Percentiles rank a stretch among this genome's conserved stretches.
Evolutionary conservation across 1,139 yeast species (phyloP).

Genomic region (Diutina ranongensis): DNA sequence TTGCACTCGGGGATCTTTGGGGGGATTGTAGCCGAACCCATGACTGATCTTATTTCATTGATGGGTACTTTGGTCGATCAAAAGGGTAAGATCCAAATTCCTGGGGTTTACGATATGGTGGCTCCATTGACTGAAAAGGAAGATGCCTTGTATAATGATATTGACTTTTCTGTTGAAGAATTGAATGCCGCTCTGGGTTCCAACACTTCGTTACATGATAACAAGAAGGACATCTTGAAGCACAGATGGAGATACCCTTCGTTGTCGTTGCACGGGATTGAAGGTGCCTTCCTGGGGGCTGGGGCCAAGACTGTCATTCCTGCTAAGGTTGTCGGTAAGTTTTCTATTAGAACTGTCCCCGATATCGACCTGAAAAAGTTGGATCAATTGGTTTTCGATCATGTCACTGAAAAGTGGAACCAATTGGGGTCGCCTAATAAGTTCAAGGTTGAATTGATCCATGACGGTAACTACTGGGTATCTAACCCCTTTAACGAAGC

Average conservation of each 20-base stretch:
- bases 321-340: conserved; percentile 86
- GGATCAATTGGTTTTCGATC: conserved; percentile 64
- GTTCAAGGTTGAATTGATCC: conserved; percentile 63
- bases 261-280: conserved; percentile 89
- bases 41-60: conserved; percentile 81
- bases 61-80: conserved; percentile 68
- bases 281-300: conserved; percentile 89
- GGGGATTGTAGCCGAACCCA: conserved; percentile 94
- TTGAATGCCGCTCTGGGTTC: conserved; percentile 86
- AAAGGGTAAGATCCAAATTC: conserved; percentile 71
- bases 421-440: conserved; percentile 68
- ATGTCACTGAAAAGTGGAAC: conserved; percentile 54
- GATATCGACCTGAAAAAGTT: conserved; percentile 74
- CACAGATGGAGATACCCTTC: conserved; percentile 99
- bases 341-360: conserved; percentile 95
- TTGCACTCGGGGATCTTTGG: conserved; percentile 97
- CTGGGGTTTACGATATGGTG: conserved; percentile 88
- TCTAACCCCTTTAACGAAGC: conserved; percentile 88
- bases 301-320: conserved; percentile 99
- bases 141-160: conserved; percentile 64
- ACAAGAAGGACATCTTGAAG: conserved; percentile 78
- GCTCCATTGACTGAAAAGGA: conserved; percentile 85
- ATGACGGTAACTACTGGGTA: conserved; percentile 95
- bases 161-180: conserved; percentile 77
- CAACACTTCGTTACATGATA: conserved; percentile 63